Evolutionary conservation across 805 yeast species (phyloP).

Genomic region (Candida verbasci): DNA sequence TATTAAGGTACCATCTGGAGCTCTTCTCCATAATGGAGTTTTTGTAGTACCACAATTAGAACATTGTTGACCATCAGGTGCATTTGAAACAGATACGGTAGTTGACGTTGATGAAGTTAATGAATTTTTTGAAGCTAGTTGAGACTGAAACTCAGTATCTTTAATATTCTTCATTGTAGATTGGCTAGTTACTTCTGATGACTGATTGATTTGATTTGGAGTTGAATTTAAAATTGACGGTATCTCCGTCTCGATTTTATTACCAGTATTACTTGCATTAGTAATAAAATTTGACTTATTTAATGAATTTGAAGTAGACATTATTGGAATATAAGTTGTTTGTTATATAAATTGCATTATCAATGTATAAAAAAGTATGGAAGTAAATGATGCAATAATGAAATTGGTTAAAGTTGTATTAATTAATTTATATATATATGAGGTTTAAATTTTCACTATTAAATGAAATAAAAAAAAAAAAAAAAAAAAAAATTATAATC

Average conservation of each 20-base stretch:
- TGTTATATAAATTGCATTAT: neutral
- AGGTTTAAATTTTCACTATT: too few species aligned
- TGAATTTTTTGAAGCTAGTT: neutral
- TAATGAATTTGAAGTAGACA: too few species aligned
- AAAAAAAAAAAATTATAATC: too few species aligned
- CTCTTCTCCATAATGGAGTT: conserved; percentile 57
- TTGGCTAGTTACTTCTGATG: neutral
- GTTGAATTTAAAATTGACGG: conserved; percentile 1
- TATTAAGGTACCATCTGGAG: conserved; percentile 51
- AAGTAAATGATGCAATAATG: too few species aligned
- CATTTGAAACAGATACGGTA: neutral
- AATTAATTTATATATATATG: too few species aligned
- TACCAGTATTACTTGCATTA: neutral
- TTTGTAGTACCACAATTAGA: conserved; percentile 53
- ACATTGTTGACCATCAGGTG: conserved; percentile 42
- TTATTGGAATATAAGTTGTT: neutral
- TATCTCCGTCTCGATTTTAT: conserved; percentile 1
- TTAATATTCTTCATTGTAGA: neutral
- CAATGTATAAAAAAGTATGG: neutral
- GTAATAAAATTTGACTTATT: neutral
- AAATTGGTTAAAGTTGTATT: too few species aligned
- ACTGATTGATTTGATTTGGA: neutral
- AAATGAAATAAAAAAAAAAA: too few species aligned
- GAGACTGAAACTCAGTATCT: neutral
- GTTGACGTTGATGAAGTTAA: too few species aligned